Conservation (phyloP, 805 yeast species). For the Ogataea saltuana region DNA sequence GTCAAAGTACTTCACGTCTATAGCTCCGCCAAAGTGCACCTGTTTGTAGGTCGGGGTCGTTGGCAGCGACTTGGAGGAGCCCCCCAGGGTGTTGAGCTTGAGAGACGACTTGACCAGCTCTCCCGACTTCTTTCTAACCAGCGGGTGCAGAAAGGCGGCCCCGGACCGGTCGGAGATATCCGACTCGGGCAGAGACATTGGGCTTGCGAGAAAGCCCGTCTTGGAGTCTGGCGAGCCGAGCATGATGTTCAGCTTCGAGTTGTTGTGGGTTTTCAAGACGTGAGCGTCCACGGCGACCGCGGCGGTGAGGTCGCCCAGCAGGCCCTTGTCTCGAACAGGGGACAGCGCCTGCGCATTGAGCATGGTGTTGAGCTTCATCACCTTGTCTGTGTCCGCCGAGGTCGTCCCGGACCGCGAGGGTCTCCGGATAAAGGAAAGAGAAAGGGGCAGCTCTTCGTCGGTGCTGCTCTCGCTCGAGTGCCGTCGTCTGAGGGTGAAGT, state of each 20-base stretch:
- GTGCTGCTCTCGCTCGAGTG: slow-evolving; percentile 22
- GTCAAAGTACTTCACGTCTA: slow-evolving; percentile 71
- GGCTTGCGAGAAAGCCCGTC: slow-evolving; percentile 11
- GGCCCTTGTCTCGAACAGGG: background rate
- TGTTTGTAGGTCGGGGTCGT: slow-evolving; percentile 62
- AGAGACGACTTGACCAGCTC: slow-evolving; percentile 78
- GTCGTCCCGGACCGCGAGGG: slow-evolving; percentile 34
- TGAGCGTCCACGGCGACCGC: background rate
- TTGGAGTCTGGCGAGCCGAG: slow-evolving; percentile 3
- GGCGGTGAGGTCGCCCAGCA: background rate
- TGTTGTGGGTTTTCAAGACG: background rate
- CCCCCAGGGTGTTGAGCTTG: slow-evolving; percentile 40
- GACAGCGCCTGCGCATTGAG: slow-evolving; percentile 22
- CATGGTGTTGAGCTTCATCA: slow-evolving; percentile 36
- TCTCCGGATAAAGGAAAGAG: slow-evolving; percentile 34
- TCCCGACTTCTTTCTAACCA: slow-evolving; percentile 85
- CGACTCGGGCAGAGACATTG: slow-evolving; percentile 15
- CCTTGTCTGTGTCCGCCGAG: slow-evolving; percentile 23
- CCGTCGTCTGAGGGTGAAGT: slow-evolving; percentile 11
- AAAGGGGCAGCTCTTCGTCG: slow-evolving; percentile 30
- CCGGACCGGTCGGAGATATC: slow-evolving; percentile 2
- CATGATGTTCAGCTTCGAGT: slow-evolving; percentile 2
- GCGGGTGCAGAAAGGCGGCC: slow-evolving; percentile 32
- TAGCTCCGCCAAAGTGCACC: slow-evolving; percentile 82
- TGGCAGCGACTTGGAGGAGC: slow-evolving; percentile 44